Base-by-base conservation (phyloP, 805 yeast genomes). In the Candida silvatica region DNA sequence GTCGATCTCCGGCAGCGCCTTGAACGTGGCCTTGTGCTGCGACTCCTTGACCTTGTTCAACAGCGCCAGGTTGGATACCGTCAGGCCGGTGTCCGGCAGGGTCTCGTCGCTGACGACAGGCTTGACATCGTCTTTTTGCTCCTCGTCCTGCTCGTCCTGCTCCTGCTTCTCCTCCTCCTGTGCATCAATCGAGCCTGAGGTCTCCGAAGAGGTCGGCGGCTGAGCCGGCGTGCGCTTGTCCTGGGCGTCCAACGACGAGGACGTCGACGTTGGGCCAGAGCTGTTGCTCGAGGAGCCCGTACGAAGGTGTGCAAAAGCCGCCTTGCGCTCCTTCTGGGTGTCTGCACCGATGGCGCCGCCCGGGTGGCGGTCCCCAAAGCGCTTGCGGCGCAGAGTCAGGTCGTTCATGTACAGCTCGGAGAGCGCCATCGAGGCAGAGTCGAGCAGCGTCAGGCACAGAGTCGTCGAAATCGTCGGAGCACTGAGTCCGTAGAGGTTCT, bases 391-490 rank as follows among this genome's bases (percentile, higher is more conserved):
- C 37, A 65, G 61, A 25, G 59, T 54, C 20, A 65, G 55, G 48
- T 84, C 86, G 6, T 61, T 60, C 36, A 76, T 75, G 36, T 78
- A 68, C 49, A 79, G 52, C 49, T 85, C 92, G 32, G 78, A 70
- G 17, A 87, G 58, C 0, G 94, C 81, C 32, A 87, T 68, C 26
- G 82, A 71, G 12, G 81, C 71, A 1, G 94, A 83, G 51, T 87
- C 95, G 7, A 92, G 80, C 28, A 85, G 59, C 0, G 83, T 76
- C 32, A 86, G 59, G 39, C 87, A 71, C 19, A 87, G 61, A 0
- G 94, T 81, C 2, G 94, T 80, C 4, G 94, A 76, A 4, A 86
- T 72, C 0, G 95, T 86, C 1, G 96, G 96, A 0, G 95, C 95
- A 6, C 87, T 80, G 20, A 86, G 54, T 0, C 95, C 95, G 47